phyloP scores from a whole-genome alignment of 2,329 filamentous ascomycete species.

The Botrytis byssoidea region DNA sequence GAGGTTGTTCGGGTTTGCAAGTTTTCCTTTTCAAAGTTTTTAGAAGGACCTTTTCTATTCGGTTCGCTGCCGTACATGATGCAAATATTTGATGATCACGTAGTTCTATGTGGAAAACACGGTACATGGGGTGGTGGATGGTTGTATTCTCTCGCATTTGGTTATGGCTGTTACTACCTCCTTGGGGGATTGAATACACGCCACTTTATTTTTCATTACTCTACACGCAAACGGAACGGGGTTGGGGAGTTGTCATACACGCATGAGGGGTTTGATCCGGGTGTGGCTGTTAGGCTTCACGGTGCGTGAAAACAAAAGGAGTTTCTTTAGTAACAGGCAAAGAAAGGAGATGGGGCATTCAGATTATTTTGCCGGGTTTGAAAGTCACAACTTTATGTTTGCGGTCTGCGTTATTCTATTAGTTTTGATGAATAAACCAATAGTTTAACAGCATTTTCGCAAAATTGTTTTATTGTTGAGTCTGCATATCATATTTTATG shows the following conservation, averaged over 20 bases:
- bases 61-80: constrained; percentile 38
- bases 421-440: neutral
- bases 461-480: neutral
- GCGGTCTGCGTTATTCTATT: neutral
- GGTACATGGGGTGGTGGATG: constrained; percentile 17
- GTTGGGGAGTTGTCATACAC: constrained; percentile 26
- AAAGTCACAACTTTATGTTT: neutral
- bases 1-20: constrained; percentile 28
- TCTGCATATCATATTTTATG: neutral
- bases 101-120: constrained; percentile 22
- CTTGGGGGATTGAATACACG: constrained; percentile 26
- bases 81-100: constrained; percentile 36
- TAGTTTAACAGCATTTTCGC: neutral
- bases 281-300: constrained; percentile 25
- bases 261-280: constrained; percentile 18
- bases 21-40: constrained; percentile 32
- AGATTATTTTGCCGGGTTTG: neutral
- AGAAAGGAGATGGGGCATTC: neutral
- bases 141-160: constrained; percentile 32
- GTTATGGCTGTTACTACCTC: constrained; percentile 2
- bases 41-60: constrained; percentile 32
- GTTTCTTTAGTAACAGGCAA: neutral
- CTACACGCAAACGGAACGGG: constrained; percentile 24
- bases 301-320: neutral
- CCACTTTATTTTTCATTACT: constrained; percentile 20